Conservation (phyloP, 2,329 filamentous ascomycete species). For the Colletotrichum sp. region DNA sequence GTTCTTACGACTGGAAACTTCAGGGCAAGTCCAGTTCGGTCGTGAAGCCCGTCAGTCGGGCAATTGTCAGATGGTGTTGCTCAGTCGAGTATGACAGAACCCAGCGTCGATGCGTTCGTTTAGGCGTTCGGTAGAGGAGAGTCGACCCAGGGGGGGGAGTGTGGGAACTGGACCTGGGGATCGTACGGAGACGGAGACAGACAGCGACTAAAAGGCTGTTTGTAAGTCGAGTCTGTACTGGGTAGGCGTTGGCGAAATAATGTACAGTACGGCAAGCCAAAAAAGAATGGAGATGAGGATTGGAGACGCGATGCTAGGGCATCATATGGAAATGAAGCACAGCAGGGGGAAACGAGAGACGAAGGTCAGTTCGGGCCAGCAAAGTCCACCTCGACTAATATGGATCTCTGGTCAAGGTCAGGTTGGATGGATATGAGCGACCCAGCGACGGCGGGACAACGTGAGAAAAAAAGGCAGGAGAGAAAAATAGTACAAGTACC, state of each 20-base stretch:
- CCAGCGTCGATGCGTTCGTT: background rate
- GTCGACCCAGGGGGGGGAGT: background rate
- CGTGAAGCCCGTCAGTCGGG: background rate
- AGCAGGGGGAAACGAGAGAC: constrained; percentile 15
- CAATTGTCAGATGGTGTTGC: background rate
- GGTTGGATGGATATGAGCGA: constrained; percentile 8
- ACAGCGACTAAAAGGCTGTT: background rate
- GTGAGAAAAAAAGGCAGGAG: constrained; percentile 14
- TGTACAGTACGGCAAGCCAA: background rate
- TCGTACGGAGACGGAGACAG: background rate
- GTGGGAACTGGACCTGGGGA: background rate
- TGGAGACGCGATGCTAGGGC: constrained; percentile 16
- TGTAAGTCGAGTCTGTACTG: background rate
- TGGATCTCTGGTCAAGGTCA: constrained; percentile 14
- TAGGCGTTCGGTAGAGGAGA: background rate
- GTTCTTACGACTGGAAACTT: constrained; percentile 1
- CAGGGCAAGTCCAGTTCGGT: background rate
- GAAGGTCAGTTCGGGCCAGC: constrained; percentile 8
- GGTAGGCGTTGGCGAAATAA: background rate
- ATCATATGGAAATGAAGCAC: constrained; percentile 19
- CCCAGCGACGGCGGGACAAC: constrained; percentile 22
- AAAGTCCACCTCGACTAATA: constrained; percentile 14
- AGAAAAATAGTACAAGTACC: background rate
- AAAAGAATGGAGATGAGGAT: constrained; percentile 13
- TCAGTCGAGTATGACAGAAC: background rate